Base-by-base conservation (phyloP, 495 filamentous ascomycete genomes). In the Daldinia caldariorum region DNA sequence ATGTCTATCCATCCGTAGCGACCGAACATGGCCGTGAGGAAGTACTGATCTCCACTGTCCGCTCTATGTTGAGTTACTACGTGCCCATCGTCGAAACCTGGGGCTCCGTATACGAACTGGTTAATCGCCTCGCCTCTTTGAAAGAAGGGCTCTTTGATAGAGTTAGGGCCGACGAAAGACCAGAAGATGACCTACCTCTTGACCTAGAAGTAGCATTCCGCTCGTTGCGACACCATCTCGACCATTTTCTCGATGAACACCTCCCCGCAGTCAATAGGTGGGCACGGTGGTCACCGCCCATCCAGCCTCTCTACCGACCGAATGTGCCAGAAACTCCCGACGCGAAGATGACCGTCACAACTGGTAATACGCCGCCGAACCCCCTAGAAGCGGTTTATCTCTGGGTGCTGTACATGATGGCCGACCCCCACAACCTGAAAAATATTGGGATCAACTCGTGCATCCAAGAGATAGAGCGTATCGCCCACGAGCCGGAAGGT, bases 51-150 rank as follows among this genome's bases (percentile, higher is more conserved):
- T 47, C 43, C 14, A 47, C 43, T 3, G 43, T 47, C 12, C 43
- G 9, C 4, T 47, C 43, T 47, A 47, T 47, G 43, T 20, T 47
- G 20, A 47, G 43, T 47, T 47, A 47, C 43, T 47, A 47, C 43
- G 1, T 47, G 43, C 43, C 43, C 43, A 10, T 22, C 10, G 9
- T 22, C 18, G 43, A 47, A 18, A 47, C 18, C 20, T 47, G 43
- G 43, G 3, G 18, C 18, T 2, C 9, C 43, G 8, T 47, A 9
- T 47, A 22, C 43, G 18, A 22, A 22, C 18, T 47, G 20, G 43
- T 47, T 9, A 47, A 47, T 9, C 43, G 43, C 3, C 16, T 47
- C 18, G 43, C 18, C 43, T 22, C 9, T 1, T 2, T 47, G 2
- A 47, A 47, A 22, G 43, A 47, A 22, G 18, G 22, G 18, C 43